Conservation (phyloP, 2,329 filamentous ascomycete genomes). For the Aureobasidium musti region DNA sequence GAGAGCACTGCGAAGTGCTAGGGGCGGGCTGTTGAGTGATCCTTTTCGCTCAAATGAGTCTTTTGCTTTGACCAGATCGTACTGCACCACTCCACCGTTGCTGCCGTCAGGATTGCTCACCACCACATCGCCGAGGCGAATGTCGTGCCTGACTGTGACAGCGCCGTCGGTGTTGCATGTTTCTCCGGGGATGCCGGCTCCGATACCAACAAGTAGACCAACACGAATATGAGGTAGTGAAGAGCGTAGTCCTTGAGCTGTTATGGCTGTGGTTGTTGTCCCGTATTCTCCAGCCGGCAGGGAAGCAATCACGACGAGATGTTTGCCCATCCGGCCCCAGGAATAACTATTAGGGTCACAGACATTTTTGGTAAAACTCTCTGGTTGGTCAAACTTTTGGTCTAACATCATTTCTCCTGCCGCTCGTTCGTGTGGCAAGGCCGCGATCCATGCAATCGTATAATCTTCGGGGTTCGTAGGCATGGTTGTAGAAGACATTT, state of each 20-base stretch:
- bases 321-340: slow-evolving; percentile 38
- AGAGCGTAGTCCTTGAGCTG: slow-evolving; percentile 33
- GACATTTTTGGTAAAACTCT: not conserved
- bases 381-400: not conserved
- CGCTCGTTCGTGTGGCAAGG: not conserved
- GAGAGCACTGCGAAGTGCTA: slow-evolving; percentile 29
- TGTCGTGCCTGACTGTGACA: slow-evolving; percentile 18
- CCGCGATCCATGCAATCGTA: not conserved
- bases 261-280: slow-evolving; percentile 32
- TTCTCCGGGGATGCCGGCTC: slow-evolving; percentile 31
- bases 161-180: not conserved
- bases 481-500: not conserved
- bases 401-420: slow-evolving; percentile 1
- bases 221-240: slow-evolving; percentile 32
- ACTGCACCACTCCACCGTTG: slow-evolving; percentile 36
- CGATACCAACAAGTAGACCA: slow-evolving; percentile 33
- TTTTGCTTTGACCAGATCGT: slow-evolving; percentile 34
- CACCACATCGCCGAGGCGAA: slow-evolving; percentile 38
- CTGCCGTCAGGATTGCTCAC: slow-evolving; percentile 33
- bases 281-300: slow-evolving; percentile 36
- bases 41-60: slow-evolving; percentile 31
- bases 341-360: slow-evolving; percentile 38
- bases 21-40: slow-evolving; percentile 32
- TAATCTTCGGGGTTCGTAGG: not conserved
- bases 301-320: slow-evolving; percentile 42